Evolutionary conservation across 108 stramenopile species (phyloP), one percentile per base, ranked within the genome.

Genomic region (Nitzschia sp.): DNA sequence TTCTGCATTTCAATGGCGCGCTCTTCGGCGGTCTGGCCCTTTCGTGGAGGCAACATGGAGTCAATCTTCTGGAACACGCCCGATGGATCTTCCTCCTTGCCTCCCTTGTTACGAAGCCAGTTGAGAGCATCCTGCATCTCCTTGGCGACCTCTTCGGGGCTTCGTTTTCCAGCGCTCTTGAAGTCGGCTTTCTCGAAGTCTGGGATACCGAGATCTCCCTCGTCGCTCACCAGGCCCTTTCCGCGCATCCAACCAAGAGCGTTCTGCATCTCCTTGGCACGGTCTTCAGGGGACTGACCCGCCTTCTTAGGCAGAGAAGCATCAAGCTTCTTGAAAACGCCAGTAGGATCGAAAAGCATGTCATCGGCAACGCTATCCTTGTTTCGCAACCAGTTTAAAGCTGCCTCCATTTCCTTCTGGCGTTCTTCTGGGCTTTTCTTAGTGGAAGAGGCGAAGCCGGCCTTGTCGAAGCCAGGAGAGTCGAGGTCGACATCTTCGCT

Each of bases 1-100:
- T 67, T 75, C 48, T 71, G 54, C 72, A 74, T 65, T 32, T 80
- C 70, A 25, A 48, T 33, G 5, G 70, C 76, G 34, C 70, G 70
- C 28, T 65, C 47, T 47, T 72, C 70, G 0, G 31, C 33, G 9
- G 67, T 38, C 48, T 66, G 65, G 2, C 26, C 24, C 18, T 29
- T 29, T 45, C 38, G 33, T 2, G 4, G 36, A 8, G 55, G 54
- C 21, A 57, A 28, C 54, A 68, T 57, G 4, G 55, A 42, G 42
- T 56, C 54, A 42, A 68, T 31, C 24, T 55, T 68, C 15, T 45
- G 24, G 35, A 56, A 56, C 17, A 28, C 29, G 1, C 32, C 55
- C 4, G 18, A 9, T 2, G 33, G 15, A 13, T 57, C 67, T 8
- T 27, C 45, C 19, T 19, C 24, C 26, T 55, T 48, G 21, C 19